Conservation (phyloP, 2,329 filamentous ascomycete genomes). For the Fusarium sp. region DNA sequence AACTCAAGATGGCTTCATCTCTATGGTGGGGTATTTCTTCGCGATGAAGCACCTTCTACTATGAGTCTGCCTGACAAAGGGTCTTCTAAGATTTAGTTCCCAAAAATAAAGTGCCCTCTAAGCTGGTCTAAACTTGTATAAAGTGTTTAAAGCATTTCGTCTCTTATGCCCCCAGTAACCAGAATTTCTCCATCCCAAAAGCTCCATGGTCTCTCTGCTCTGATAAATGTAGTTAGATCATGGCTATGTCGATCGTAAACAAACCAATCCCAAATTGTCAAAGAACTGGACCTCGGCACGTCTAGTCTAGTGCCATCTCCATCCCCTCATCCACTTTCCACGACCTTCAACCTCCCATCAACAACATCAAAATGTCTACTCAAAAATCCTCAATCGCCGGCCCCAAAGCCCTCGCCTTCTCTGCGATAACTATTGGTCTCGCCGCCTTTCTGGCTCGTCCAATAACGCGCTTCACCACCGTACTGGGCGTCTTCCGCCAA, state of each 20-base stretch:
- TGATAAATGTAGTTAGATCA: neutral
- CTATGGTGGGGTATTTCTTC: no score
- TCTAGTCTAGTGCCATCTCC: neutral
- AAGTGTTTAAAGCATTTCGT: accelerated
- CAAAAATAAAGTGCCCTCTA: accelerated
- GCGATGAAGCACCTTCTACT: accelerated
- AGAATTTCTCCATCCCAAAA: accelerated
- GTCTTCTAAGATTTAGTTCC: accelerated
- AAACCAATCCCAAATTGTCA: neutral
- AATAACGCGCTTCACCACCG: conserved; percentile 8
- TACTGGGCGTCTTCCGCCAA: conserved; percentile 47
- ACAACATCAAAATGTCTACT: neutral
- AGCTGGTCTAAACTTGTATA: neutral
- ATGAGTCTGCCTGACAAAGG: accelerated
- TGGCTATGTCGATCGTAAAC: neutral
- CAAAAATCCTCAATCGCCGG: neutral
- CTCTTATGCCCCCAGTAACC: neutral
- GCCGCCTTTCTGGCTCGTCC: neutral
- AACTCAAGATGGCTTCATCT: no score
- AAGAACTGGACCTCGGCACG: neutral
- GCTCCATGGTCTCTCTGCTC: accelerated
- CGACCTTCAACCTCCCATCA: neutral
- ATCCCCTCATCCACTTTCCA: conserved; percentile 1
- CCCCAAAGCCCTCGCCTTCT: neutral
- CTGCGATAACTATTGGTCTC: neutral